Percentiles rank a stretch among this genome's conserved stretches.
Evolutionary conservation across 2,329 filamentous ascomycete species (phyloP).

Genomic region (Hypoxylon sp.): DNA sequence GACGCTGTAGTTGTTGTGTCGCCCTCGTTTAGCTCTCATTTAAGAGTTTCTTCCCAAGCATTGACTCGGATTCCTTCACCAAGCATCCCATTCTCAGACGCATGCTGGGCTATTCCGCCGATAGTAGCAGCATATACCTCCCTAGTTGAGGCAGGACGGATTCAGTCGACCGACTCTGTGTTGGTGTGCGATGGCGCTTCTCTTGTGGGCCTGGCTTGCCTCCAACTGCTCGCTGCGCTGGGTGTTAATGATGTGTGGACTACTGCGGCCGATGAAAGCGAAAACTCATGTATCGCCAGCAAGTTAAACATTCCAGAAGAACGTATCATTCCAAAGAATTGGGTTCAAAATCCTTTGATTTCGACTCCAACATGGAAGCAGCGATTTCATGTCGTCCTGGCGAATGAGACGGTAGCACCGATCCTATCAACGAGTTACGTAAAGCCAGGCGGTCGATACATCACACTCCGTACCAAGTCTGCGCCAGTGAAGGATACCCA

Average conservation of each 20-base stretch:
- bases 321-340: constrained; percentile 23
- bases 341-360: constrained; percentile 16
- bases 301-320: constrained; percentile 7
- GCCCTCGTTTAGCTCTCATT: constrained; percentile 9
- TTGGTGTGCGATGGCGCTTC: constrained; percentile 14
- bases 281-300: constrained; percentile 8
- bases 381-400: constrained; percentile 17
- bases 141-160: constrained; percentile 3
- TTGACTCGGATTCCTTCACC: background rate
- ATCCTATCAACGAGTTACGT: constrained; percentile 1
- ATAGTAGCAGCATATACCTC: constrained; percentile 9
- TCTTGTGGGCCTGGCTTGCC: background rate
- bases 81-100: constrained; percentile 8
- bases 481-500: no score
- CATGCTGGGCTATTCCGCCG: background rate
- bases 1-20: background rate
- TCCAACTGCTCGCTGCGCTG: constrained; percentile 12
- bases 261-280: constrained; percentile 13
- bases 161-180: background rate
- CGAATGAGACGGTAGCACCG: background rate
- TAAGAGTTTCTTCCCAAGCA: background rate
- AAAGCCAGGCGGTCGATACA: constrained; percentile 18
- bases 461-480: constrained; percentile 1
- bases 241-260: constrained; percentile 23
- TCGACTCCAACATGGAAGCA: constrained; percentile 1